Percentiles rank a stretch among this genome's conserved stretches.
These are phyloP conservation scores for Turnera subulata DNA, from an alignment of 345 rosid genomes.

Conservation along the genomic window DNA sequence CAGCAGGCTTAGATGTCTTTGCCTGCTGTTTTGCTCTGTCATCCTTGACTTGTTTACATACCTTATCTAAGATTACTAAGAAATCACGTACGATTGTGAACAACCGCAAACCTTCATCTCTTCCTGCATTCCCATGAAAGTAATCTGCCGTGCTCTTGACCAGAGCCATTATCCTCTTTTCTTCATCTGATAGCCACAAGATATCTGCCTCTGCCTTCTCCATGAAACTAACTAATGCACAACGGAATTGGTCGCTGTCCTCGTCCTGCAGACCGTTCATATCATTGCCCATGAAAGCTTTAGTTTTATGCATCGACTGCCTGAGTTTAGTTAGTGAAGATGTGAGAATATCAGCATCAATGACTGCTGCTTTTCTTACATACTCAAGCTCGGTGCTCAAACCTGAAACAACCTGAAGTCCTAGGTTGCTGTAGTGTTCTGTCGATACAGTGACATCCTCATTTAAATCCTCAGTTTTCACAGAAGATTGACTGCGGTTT, in stretches of 20 bases:
- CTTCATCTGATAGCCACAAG: constrained; percentile 60
- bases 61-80: constrained; percentile 74
- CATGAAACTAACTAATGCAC: constrained; percentile 67
- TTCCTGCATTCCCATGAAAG: constrained; percentile 93
- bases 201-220: constrained; percentile 65
- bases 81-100: constrained; percentile 76
- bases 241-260: constrained; percentile 60
- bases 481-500: constrained; percentile 51
- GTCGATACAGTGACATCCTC: constrained; percentile 61
- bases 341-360: constrained; percentile 77
- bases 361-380: constrained; percentile 78
- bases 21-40: constrained; percentile 37
- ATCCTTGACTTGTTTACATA: constrained; percentile 70
- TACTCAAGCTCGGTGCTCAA: constrained; percentile 75
- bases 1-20: constrained; percentile 46
- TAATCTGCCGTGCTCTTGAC: constrained; percentile 94
- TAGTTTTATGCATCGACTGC: constrained; percentile 45
- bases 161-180: constrained; percentile 75
- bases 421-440: constrained; percentile 62
- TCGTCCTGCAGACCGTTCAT: constrained; percentile 65
- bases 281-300: constrained; percentile 63
- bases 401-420: constrained; percentile 76
- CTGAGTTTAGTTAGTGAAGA: constrained; percentile 71
- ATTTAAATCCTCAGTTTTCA: constrained; percentile 65
- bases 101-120: constrained; percentile 84